Evolutionary conservation across 495 filamentous ascomycete genomes (phyloP), one percentile per base, ranked within the genome.

Genomic region (Xylona heveae): DNA sequence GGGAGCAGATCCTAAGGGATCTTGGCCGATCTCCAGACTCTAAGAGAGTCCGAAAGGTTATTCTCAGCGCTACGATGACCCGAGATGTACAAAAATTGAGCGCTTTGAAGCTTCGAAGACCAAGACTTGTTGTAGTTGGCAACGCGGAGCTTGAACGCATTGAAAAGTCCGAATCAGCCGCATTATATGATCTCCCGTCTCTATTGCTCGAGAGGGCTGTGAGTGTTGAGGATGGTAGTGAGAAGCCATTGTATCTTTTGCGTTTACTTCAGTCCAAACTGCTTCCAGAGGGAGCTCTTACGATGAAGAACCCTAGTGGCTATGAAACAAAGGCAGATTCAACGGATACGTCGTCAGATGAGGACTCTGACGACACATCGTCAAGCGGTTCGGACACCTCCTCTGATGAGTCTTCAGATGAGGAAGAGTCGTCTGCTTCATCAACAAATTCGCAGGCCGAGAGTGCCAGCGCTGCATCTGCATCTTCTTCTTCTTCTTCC

Each of bases 1-100:
- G 50, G 14, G 56, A 55, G 9, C 44, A 52, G 34, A 43, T 59
- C 19, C 36, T 63, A 17, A 38, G 50, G 0, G 37, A 47, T 4
- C 41, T 61, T 24, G 19, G 34, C 15, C 13, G 23, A 8, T 38
- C 23, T 29, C 28, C 26, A 46, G 42, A 35, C 49, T 46, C 33
- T 51, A 66, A 7, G 57, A 66, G 26, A 53, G 31, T 51, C 20
- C 44, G 67, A 26, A 92, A 92, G 48, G 59, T 93, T 15, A 57
- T 91, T 22, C 58, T 94, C 7, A 91, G 80, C 46, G 88, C 88
- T 5, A 94, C 90, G 0, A 91, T 97, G 78, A 92, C 82, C 2
- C 62, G 67, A 19, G 85, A 95, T 47, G 57, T 91, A 22, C 74
- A 75, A 12, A 78, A 82, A 37, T 48, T 97, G 28, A 74, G 70